Conservation (phyloP, 75 land plant genomes). For the Ceratopteris richardii region DNA sequence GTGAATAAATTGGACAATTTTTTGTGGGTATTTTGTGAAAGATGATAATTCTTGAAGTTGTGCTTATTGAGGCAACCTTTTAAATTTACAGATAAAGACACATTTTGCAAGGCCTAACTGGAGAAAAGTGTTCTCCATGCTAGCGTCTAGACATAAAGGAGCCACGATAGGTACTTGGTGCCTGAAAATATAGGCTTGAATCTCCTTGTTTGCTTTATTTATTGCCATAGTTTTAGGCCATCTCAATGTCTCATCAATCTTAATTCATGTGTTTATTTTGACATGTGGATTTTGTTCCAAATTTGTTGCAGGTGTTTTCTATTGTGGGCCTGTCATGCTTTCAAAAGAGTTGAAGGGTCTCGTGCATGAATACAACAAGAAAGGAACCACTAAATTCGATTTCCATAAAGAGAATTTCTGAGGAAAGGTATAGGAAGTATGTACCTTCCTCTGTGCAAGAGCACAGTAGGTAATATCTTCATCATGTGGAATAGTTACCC, state of each 20-base stretch:
- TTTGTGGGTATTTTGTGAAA: too few relatives aligned
- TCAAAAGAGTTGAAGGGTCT: constrained; percentile 13
- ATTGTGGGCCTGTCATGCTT: constrained; percentile 14
- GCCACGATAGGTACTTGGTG: constrained; percentile 13
- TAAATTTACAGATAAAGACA: constrained; percentile 7
- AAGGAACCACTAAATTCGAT: constrained; percentile 6
- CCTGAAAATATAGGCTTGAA: not conserved
- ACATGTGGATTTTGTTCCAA: too few relatives aligned
- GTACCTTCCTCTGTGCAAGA: too few relatives aligned
- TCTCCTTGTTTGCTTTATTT: too few relatives aligned
- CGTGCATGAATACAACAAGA: constrained; percentile 9
- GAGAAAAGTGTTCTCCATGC: constrained; percentile 12
- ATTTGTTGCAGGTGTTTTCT: constrained; percentile 15
- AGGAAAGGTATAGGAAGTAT: not conserved
- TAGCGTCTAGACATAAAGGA: constrained; percentile 1
- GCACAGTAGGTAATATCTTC: not conserved
- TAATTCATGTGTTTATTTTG: too few relatives aligned
- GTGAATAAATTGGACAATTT: constrained; percentile 35
- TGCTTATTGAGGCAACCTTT: too few relatives aligned
- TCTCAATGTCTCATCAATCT: too few relatives aligned
- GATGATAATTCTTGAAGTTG: too few relatives aligned
- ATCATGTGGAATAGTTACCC: not conserved
- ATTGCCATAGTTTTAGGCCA: too few relatives aligned
- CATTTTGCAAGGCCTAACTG: constrained; percentile 26
- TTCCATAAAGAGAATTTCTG: constrained; percentile 27